These are phyloP conservation scores for Fomitopsis palustris DNA, from an alignment of 1,284 basidiomycete species.

Conservation along the genomic window DNA sequence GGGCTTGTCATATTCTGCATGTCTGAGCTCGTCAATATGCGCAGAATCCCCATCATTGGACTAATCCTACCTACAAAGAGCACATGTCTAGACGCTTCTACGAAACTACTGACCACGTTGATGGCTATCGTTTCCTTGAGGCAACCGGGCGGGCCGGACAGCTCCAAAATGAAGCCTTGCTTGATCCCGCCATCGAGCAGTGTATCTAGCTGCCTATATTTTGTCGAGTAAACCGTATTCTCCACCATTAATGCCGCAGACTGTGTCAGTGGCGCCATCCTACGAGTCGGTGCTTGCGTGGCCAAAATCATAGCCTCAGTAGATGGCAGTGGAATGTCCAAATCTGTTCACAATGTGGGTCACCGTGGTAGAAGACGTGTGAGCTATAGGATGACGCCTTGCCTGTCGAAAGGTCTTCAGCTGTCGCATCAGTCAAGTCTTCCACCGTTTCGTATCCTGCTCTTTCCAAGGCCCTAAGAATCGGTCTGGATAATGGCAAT, in stretches of 20 bases:
- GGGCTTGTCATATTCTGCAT: slow-evolving; percentile 64
- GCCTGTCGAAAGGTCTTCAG: slow-evolving; percentile 45
- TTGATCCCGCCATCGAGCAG: slow-evolving; percentile 59
- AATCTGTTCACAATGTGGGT: slow-evolving; percentile 34
- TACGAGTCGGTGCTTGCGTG: slow-evolving; percentile 28
- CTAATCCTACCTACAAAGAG: slow-evolving; percentile 57
- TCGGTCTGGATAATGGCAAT: slow-evolving; percentile 34
- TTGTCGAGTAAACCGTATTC: slow-evolving; percentile 35
- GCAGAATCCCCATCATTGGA: slow-evolving; percentile 8
- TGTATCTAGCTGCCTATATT: slow-evolving; percentile 48
- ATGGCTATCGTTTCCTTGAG: slow-evolving; percentile 54
- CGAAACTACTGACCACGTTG: slow-evolving; percentile 44
- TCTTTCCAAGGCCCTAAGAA: slow-evolving; percentile 38
- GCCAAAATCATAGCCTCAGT: slow-evolving; percentile 41
- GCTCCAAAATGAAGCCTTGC: slow-evolving; percentile 59
- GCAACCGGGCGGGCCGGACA: slow-evolving; percentile 71
- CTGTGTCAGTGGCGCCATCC: slow-evolving; percentile 45
- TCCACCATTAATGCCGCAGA: slow-evolving; percentile 48
- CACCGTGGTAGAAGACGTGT: background rate
- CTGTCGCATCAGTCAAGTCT: slow-evolving; percentile 38
- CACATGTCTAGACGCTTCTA: slow-evolving; percentile 43
- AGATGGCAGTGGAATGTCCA: slow-evolving; percentile 40
- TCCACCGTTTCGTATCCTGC: slow-evolving; percentile 50
- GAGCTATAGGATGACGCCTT: slow-evolving; percentile 2
- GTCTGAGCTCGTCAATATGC: slow-evolving; percentile 36